A percentile compares a stretch with the other conserved stretches of the same genome.
Evolutionary conservation across 2,329 filamentous ascomycete genomes (phyloP).

Genomic region (Sclerotiophoma versabilis): DNA sequence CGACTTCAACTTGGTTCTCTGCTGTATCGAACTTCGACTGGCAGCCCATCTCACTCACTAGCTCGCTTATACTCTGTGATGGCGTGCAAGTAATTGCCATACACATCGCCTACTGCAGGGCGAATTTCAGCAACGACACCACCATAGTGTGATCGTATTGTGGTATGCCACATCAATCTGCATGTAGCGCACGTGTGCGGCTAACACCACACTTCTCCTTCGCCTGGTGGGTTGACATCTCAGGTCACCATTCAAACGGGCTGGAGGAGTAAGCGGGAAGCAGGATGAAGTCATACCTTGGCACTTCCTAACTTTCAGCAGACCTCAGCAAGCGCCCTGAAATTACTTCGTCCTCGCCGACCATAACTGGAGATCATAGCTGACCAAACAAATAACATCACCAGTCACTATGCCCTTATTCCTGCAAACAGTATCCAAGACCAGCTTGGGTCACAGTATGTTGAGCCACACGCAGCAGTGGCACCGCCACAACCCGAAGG

Average conservation of each 20-base stretch:
- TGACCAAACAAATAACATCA: not conserved
- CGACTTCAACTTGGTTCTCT: not conserved
- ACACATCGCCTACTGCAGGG: not conserved
- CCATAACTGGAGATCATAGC: not conserved
- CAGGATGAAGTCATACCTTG: conserved; percentile 2
- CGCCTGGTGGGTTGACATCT: not conserved
- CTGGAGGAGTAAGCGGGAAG: not conserved
- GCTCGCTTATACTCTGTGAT: not conserved
- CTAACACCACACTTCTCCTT: not conserved
- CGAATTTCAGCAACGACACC: not conserved
- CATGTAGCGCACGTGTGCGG: not conserved
- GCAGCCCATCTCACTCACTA: not conserved
- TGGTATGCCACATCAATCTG: not conserved
- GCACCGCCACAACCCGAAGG: conserved; percentile 9
- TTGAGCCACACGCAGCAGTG: not conserved
- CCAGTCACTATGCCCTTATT: not conserved
- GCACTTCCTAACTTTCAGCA: not conserved
- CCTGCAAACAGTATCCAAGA: not conserved
- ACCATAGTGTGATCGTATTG: not conserved
- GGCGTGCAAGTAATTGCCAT: not conserved
- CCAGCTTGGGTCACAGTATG: not conserved
- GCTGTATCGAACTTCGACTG: not conserved
- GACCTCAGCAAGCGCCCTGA: not conserved
- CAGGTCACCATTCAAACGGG: not conserved
- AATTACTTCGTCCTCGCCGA: not conserved